Base-by-base conservation (phyloP, 2,329 filamentous ascomycete genomes). In the Cladosporium sp. region DNA sequence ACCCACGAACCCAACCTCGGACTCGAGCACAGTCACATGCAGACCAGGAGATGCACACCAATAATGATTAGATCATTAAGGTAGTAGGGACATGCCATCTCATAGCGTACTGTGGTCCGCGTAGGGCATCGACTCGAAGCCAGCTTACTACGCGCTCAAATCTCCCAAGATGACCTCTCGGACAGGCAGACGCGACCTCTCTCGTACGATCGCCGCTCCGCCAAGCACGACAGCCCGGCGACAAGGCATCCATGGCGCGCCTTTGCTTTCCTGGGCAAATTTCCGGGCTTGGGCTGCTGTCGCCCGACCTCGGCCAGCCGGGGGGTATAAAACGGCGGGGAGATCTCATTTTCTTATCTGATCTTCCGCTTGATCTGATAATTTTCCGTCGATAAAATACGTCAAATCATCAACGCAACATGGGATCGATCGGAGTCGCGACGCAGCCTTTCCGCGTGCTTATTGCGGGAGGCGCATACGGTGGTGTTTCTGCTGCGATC, bases 381-480 rank as follows among this genome's bases (percentile, higher is more conserved):
- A 22, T 43, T 22, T 43, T 42, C 37, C 28, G 33, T 37, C 37
- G 10, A 42, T 11, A 5, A 7, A 5, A 28, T 5, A 28, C 19
- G 13, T 32, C 11, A 19, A n/a, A 14, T 38, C 13, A 19, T 22
- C 16, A n/a, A 9, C 40, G 4, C 7, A 22, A 19, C 9, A 50
- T 50, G 48, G 48, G 48, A 9, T 50, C 48, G 8, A 13, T 50
- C 28, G 35, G 13, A 38, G 40, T 32, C 7, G 40, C 32, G 18
- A 32, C 28, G 28, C 48, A 38, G 37, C 40, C 40, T 10, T 50
- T 35, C 28, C 38, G 48, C 18, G 75, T 90, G 9, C 74, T 90
- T 35, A 74, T 90, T 52, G 77, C 85, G 32, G 87, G 87, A 35
- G 85, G 84, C 58, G 85, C 83, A 37, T 90, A 90, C 61, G 80